Base-by-base conservation (phyloP, 768 basidiomycete genomes). In the Pholiota molesta region DNA sequence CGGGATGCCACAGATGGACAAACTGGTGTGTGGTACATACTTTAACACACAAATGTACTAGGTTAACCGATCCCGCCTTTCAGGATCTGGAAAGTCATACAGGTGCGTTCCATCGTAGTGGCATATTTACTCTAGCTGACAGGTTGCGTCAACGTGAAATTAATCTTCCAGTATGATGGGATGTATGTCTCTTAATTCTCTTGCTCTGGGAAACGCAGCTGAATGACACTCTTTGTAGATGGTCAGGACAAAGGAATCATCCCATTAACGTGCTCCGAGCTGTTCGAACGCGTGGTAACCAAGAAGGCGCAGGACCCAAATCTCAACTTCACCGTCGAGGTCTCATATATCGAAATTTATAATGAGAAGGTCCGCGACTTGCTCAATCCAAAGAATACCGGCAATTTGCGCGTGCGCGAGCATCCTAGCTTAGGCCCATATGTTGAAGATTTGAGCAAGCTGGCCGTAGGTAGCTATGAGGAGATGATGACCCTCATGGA, bases 401-500 rank as follows among this genome's bases (percentile, higher is more conserved):
- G 96, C 61, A 97, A 97, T 73, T 85, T 99, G 57, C 88, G 95
- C 72, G 97, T 99, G 61, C 90, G 97, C 68, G 97, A 99, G 77
- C 97, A 99, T 72, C 97, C 97, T 14, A 94, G 87, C 74, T 77
- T 94, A 55, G 95, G 95, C 5, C 97, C 97, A n/a, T 99, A 99
- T 73, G 97, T 99, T 55, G 97, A 99, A 77, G 95, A 97, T 78
- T 82, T 99, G 60, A 95, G 94, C 70, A 94, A 94, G 76, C 86
- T 99, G 58, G 90, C 90, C 29, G 97, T 99, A 49, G 89, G 85
- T 71, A 91, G 83, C 74, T 99, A 96, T 72, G 86, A 92, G 31
- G 97, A 97, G 73, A 97, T 99, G 91, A 97, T 97, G 91, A 94
- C 90, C 5, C 89, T 99, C 72, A 99, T 99, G 97, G 97, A 99